Conservation (phyloP, 768 basidiomycete species). For the Mycena chlorophos region DNA sequence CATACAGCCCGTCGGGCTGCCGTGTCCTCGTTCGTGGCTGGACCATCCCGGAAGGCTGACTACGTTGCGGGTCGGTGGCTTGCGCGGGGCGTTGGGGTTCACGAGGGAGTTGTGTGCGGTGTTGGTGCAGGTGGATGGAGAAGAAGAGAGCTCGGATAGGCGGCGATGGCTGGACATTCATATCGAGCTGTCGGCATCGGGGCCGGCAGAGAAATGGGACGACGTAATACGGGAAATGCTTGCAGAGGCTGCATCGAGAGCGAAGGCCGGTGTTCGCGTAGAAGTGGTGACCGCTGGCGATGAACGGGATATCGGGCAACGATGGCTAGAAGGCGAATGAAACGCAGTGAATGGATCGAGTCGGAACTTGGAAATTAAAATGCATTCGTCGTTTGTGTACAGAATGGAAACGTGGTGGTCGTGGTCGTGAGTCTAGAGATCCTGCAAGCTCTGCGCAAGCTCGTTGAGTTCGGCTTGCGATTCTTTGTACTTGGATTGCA, state of each 20-base stretch:
- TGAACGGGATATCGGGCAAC: neutral
- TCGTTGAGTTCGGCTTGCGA: conserved; percentile 85
- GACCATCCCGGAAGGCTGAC: neutral
- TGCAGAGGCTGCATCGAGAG: neutral
- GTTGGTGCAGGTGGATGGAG: neutral
- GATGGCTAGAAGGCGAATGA: neutral
- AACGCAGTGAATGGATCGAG: neutral
- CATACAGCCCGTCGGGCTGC: neutral
- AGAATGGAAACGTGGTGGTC: neutral
- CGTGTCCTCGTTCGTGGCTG: neutral
- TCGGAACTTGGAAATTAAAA: no score
- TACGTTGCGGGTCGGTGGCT: neutral
- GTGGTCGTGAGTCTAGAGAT: neutral
- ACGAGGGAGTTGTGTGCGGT: neutral
- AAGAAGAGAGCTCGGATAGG: neutral
- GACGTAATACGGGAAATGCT: neutral
- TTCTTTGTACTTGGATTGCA: conserved; percentile 63
- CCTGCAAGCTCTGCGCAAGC: conserved; percentile 41
- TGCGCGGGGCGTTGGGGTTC: neutral
- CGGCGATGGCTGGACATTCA: neutral
- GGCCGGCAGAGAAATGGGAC: neutral
- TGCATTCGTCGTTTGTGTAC: neutral
- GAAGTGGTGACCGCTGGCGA: neutral
- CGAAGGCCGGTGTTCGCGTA: neutral
- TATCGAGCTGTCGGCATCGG: neutral